A percentile compares a stretch with the other conserved stretches of the same genome.
Evolutionary conservation across 2,329 filamentous ascomycete species (phyloP).

Genomic region (Clarireedia hainanense): DNA sequence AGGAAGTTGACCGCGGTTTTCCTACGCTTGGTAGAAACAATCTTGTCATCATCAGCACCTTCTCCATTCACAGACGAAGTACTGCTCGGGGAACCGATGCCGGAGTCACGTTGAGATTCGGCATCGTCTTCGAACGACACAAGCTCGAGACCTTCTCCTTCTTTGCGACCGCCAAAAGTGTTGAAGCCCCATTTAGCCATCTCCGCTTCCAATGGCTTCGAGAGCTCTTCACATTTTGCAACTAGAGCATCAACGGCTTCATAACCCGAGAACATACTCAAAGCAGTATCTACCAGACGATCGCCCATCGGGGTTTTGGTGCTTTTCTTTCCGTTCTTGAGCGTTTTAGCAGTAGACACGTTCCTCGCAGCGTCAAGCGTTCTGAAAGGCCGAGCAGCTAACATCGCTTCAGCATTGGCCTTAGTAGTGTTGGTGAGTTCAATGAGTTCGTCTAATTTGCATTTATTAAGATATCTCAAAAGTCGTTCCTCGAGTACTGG

Average conservation of each 20-base stretch:
- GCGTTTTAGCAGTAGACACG: conserved; percentile 45
- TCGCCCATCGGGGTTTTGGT: conserved; percentile 49
- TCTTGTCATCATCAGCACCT: conserved; percentile 38
- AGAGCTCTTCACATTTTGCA: conserved; percentile 63
- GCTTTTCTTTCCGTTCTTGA: conserved; percentile 43
- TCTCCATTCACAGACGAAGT: conserved; percentile 28
- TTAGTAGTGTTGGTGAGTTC: conserved; percentile 73
- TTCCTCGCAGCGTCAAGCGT: conserved; percentile 57
- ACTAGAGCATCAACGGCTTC: conserved; percentile 79
- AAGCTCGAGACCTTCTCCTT: conserved; percentile 47
- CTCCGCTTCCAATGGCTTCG: conserved; percentile 54
- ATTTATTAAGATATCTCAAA: conserved; percentile 76
- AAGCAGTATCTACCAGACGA: conserved; percentile 56
- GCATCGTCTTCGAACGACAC: conserved; percentile 36
- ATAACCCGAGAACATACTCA: conserved; percentile 71
- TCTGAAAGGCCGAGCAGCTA: conserved; percentile 68
- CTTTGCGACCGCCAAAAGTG: conserved; percentile 50
- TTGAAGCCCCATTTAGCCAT: conserved; percentile 64
- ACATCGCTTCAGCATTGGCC: conserved; percentile 58
- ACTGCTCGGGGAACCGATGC: conserved; percentile 54
- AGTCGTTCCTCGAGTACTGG: conserved; percentile 47
- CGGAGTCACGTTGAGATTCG: conserved; percentile 49
- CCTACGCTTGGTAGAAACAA: conserved; percentile 18
- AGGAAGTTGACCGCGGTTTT: conserved; percentile 25
- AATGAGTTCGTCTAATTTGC: conserved; percentile 64